A percentile compares a stretch with the other conserved stretches of the same genome.
These are phyloP conservation scores for Ceratocystiopsis brevicomis DNA, from an alignment of 2,329 filamentous ascomycete genomes.

Conservation along the genomic window DNA sequence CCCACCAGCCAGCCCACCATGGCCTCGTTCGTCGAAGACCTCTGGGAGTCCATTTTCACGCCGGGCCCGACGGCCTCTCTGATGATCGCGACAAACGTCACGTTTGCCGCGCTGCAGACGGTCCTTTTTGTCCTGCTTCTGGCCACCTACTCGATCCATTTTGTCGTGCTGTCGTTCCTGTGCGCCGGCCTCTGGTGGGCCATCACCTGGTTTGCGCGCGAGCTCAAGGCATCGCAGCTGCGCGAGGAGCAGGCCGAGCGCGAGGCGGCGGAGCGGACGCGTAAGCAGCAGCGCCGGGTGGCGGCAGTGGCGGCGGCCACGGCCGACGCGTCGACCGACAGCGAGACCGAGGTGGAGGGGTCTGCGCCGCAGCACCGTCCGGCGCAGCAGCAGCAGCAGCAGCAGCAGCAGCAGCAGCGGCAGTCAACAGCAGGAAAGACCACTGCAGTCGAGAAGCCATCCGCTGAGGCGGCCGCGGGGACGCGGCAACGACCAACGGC, in stretches of 20 bases:
- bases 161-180: slow-evolving; percentile 60
- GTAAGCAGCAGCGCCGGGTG: background rate
- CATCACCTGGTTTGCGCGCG: slow-evolving; percentile 90
- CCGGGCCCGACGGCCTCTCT: slow-evolving; percentile 78
- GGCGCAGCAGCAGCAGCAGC: background rate
- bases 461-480: background rate
- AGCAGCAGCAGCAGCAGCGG: too few species aligned
- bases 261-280: slow-evolving; percentile 8
- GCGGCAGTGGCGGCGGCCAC: slow-evolving; percentile 10
- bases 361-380: background rate
- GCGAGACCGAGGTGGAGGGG: slow-evolving; percentile 31
- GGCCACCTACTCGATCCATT: slow-evolving; percentile 76
- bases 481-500: background rate
- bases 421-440: too few species aligned
- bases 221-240: slow-evolving; percentile 30
- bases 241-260: slow-evolving; percentile 19
- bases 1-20: slow-evolving; percentile 22
- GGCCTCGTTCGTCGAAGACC: slow-evolving; percentile 48
- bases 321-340: slow-evolving; percentile 21
- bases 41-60: slow-evolving; percentile 87
- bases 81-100: slow-evolving; percentile 72
- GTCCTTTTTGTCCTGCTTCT: slow-evolving; percentile 59
- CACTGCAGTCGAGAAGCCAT: slow-evolving; percentile 11
- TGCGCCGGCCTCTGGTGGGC: slow-evolving; percentile 74
- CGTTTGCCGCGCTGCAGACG: slow-evolving; percentile 70